Evolutionary conservation across 306 rosid genomes (phyloP).

Genomic region (Hippophae gyantsensis): DNA sequence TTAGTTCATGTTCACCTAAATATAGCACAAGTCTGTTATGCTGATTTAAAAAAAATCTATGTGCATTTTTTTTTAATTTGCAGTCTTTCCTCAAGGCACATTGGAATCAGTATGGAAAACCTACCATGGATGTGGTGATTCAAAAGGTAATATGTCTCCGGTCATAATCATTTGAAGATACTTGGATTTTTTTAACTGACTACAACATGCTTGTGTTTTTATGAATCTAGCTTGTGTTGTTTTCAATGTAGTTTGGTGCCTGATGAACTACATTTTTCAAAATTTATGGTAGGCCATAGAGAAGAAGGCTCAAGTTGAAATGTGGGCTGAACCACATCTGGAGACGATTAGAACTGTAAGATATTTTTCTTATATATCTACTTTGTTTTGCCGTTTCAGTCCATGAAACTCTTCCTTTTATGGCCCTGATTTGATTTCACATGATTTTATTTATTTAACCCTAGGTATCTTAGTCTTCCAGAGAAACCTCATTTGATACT

Average conservation of each 20-base stretch:
- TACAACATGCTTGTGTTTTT: background rate
- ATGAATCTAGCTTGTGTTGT: slow-evolving; percentile 3
- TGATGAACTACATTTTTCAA: slow-evolving; percentile 14
- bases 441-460: no score
- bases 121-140: slow-evolving; percentile 43
- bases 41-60: slow-evolving; percentile 11
- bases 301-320: slow-evolving; percentile 63
- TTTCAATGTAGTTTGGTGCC: background rate
- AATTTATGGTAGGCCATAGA: slow-evolving; percentile 46
- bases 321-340: slow-evolving; percentile 88
- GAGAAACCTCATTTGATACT: no score
- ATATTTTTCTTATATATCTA: slow-evolving; percentile 8
- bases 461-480: no score
- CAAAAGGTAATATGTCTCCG: slow-evolving; percentile 52
- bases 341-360: slow-evolving; percentile 74
- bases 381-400: background rate
- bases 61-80: slow-evolving; percentile 11
- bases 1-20: slow-evolving; percentile 48
- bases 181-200: background rate
- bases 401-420: no score
- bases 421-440: background rate
- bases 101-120: slow-evolving; percentile 80
- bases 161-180: slow-evolving; percentile 3
- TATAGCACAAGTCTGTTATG: slow-evolving; percentile 3
- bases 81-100: slow-evolving; percentile 42